Percentiles rank a stretch among this genome's conserved stretches.
These are phyloP conservation scores for Candida sithepensis DNA, from an alignment of 805 yeast species.

Conservation along the genomic window DNA sequence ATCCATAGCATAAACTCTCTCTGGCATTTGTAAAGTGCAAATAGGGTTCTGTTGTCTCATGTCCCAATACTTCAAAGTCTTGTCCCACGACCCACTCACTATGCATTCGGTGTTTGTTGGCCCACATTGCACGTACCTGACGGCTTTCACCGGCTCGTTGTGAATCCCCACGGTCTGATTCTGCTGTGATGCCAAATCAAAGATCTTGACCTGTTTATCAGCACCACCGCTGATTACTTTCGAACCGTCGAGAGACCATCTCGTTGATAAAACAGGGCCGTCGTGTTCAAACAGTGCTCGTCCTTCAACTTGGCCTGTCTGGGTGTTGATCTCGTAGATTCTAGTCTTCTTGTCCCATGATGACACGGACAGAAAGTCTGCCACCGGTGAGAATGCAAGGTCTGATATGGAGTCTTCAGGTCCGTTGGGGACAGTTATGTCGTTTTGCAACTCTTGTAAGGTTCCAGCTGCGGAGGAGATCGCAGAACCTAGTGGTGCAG, in stretches of 20 bases:
- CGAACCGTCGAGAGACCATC: conserved; percentile 86
- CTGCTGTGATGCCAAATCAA: conserved; percentile 81
- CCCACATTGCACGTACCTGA: conserved; percentile 79
- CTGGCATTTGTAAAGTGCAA: conserved; percentile 79
- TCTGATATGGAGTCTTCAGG: conserved; percentile 93
- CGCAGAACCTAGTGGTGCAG: conserved; percentile 9
- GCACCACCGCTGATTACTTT: conserved; percentile 87
- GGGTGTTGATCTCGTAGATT: conserved; percentile 76
- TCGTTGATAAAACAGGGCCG: conserved; percentile 77
- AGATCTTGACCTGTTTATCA: conserved; percentile 82
- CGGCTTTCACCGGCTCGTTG: conserved; percentile 71
- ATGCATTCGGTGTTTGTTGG: conserved; percentile 78
- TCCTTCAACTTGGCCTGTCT: conserved; percentile 77
- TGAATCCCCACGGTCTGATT: conserved; percentile 82
- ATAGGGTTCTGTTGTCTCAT: conserved; percentile 80
- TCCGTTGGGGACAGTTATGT: conserved; percentile 66
- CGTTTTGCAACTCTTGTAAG: conserved; percentile 63
- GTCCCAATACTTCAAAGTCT: conserved; percentile 93
- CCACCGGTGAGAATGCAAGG: conserved; percentile 80
- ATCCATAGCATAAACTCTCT: conserved; percentile 89
- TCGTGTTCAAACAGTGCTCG: conserved; percentile 87
- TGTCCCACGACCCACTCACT: conserved; percentile 96
- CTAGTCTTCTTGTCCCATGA: conserved; percentile 96
- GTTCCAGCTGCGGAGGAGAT: conserved; percentile 40
- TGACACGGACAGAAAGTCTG: conserved; percentile 74